Evolutionary conservation across 495 filamentous ascomycete species (phyloP).

Genomic region (Umbilicaria muhlenbergii): DNA sequence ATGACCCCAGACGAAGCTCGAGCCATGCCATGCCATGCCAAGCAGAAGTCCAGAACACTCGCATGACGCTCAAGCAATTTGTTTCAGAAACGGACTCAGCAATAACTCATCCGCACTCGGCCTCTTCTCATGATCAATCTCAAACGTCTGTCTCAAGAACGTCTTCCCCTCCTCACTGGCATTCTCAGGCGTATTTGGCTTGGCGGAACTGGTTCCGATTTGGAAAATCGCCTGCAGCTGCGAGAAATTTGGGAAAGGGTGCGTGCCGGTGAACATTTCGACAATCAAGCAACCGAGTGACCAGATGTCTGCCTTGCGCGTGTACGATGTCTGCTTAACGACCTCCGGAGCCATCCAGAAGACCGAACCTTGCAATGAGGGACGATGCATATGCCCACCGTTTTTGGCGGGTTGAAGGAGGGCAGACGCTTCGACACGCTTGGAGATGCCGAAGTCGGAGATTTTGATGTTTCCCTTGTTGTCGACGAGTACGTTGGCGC

Average conservation of each 20-base stretch:
- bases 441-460: slow-evolving; percentile 97
- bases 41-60: neutral
- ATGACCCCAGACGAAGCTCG: too few species aligned
- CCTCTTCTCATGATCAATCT: slow-evolving; percentile 81
- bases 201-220: slow-evolving; percentile 75
- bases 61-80: slow-evolving; percentile 29
- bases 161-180: slow-evolving; percentile 71
- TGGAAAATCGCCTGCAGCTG: slow-evolving; percentile 98
- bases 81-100: slow-evolving; percentile 62
- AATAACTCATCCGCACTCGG: slow-evolving; percentile 85
- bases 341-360: slow-evolving; percentile 99
- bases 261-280: slow-evolving; percentile 96
- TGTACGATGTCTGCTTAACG: slow-evolving; percentile 92
- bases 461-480: slow-evolving; percentile 99
- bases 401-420: slow-evolving; percentile 38
- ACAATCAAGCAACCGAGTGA: slow-evolving; percentile 91
- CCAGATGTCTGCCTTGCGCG: slow-evolving; percentile 99
- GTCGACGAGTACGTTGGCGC: slow-evolving; percentile 96
- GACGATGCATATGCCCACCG: slow-evolving; percentile 58
- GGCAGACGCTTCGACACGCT: slow-evolving; percentile 76
- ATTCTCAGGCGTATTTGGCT: slow-evolving; percentile 77
- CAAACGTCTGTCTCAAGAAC: slow-evolving; percentile 83
- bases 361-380: slow-evolving; percentile 89
- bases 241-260: slow-evolving; percentile 93
- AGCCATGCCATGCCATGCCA: too few species aligned